These are phyloP conservation scores for Fusarium cyanostomum DNA, from an alignment of 2,329 filamentous ascomycete genomes.

Conservation along the genomic window DNA sequence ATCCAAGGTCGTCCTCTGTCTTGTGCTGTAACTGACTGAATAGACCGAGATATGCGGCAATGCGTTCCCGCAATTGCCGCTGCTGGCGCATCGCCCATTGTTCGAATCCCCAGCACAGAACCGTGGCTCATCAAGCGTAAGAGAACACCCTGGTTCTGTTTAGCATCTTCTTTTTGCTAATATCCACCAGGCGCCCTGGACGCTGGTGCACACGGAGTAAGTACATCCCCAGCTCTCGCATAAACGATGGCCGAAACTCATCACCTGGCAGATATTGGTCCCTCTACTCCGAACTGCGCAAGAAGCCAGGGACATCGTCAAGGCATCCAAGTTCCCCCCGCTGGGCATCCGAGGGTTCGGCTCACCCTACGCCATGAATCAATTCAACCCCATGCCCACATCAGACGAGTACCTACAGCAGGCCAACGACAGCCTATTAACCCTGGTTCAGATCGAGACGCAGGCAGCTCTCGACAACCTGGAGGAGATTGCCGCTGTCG, in stretches of 20 bases:
- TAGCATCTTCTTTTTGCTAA: accelerated
- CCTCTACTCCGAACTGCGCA: constrained; percentile 9
- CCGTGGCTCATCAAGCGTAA: constrained; percentile 18
- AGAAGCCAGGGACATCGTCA: constrained; percentile 11
- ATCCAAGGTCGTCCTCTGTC: accelerated
- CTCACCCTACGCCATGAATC: constrained; percentile 9
- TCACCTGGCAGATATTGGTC: neutral
- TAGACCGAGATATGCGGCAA: constrained; percentile 17
- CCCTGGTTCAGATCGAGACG: constrained; percentile 16
- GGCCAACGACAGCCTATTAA: constrained; percentile 12
- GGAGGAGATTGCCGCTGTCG: constrained; percentile 4
- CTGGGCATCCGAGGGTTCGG: constrained; percentile 17
- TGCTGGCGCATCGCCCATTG: constrained; percentile 21
- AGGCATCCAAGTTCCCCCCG: constrained; percentile 11
- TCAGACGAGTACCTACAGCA: constrained; percentile 18
- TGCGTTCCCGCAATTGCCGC: constrained; percentile 17
- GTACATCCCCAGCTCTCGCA: accelerated
- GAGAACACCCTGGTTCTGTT: neutral
- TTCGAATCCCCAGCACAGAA: constrained; percentile 14
- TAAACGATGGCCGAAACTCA: neutral
- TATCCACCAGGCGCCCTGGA: neutral
- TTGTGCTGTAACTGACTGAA: neutral
- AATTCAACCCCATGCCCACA: constrained; percentile 11
- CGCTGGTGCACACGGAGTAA: constrained; percentile 15
- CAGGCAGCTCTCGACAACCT: constrained; percentile 3